Base-by-base conservation (phyloP, 257 asterid species). In the Primulina huaijiensis region DNA sequence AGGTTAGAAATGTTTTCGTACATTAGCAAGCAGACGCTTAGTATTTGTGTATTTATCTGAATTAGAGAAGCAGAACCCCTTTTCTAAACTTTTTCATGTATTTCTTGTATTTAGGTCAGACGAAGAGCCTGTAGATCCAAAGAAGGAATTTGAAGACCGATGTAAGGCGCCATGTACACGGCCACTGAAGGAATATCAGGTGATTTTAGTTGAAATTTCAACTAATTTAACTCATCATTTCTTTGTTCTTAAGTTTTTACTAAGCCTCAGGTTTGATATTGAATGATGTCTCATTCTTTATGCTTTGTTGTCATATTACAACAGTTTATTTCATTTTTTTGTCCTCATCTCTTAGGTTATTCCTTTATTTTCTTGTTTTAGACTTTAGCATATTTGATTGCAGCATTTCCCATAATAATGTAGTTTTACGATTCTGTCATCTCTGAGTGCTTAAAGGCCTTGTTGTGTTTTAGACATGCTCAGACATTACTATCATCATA, bases 151-250 rank as follows among this genome's bases (percentile, higher is more conserved):
- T 37, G 96, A 90, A 78, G 89, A 82, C 60, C 82, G 84, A 21
- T 86, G 95, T 90, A 90, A 90, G 86, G 91, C 95, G 60, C 92
- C 87, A 63, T 90, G 96, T 60, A 86, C 82, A 2, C 83, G 92
- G 70, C 88, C 89, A 58, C 86, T 89, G 67, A 84, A 82, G 33
- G 88, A 89, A 75, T 90, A 90, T 78, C 90, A 84, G 95, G 96
- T 90, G 65, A 71, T 73, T 73, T 60, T 5, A 43, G 16, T 50
- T 56, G 27, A 27, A 62, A 2, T 27, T 27, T 27, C 30, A 27
- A 23, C 12, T 21, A 14, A 21, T 30, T 33, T 11, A 14, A 23
- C 34, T n/a, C 16, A 63, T 8, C 38, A 12, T 35, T 62, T 27
- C 19, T 21, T 60, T 40, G 40, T 14, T 23, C 5, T 23, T 37